Evolutionary conservation across 768 basidiomycete genomes (phyloP).

Genomic region (Hygrophoropsis aurantiaca): DNA sequence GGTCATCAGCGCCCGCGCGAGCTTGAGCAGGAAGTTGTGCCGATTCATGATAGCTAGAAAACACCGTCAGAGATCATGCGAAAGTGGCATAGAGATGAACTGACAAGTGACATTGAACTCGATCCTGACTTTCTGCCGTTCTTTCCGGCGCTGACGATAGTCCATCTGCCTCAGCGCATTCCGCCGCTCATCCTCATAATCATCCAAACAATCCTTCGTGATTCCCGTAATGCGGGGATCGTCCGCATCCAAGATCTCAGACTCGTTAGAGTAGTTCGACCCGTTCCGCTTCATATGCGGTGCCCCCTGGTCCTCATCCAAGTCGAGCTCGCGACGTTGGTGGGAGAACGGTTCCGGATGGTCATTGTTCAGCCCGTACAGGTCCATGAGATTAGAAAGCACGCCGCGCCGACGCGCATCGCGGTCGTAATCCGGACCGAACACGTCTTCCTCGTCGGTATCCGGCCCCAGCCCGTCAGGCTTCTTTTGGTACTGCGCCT

Average conservation of each 20-base stretch:
- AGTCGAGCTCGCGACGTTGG: constrained; percentile 1
- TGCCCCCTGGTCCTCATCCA: constrained; percentile 13
- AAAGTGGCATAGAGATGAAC: constrained; percentile 18
- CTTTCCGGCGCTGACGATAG: constrained; percentile 66
- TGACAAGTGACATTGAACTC: constrained; percentile 75
- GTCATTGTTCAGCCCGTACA: constrained; percentile 19
- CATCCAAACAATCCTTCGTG: constrained; percentile 48
- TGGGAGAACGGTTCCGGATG: not conserved
- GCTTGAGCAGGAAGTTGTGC: constrained; percentile 82
- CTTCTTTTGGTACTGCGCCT: constrained; percentile 16
- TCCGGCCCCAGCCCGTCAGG: constrained; percentile 15
- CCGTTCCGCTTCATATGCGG: constrained; percentile 31
- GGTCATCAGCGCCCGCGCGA: constrained; percentile 85
- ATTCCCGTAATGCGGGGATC: constrained; percentile 70
- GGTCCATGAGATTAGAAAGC: constrained; percentile 28
- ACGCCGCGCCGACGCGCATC: constrained; percentile 26
- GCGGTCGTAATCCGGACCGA: constrained; percentile 17
- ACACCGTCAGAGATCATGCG: not conserved
- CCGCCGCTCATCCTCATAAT: constrained; percentile 61
- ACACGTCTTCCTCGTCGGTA: constrained; percentile 10
- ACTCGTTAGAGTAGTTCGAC: constrained; percentile 47
- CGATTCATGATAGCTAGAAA: constrained; percentile 69
- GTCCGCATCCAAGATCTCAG: constrained; percentile 65
- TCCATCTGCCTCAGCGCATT: constrained; percentile 63
- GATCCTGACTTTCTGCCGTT: constrained; percentile 62